Percentiles rank a stretch among this genome's conserved stretches.
phyloP scores from a whole-genome alignment of 2,329 filamentous ascomycete species.

The Pseudomassariella vexata region DNA sequence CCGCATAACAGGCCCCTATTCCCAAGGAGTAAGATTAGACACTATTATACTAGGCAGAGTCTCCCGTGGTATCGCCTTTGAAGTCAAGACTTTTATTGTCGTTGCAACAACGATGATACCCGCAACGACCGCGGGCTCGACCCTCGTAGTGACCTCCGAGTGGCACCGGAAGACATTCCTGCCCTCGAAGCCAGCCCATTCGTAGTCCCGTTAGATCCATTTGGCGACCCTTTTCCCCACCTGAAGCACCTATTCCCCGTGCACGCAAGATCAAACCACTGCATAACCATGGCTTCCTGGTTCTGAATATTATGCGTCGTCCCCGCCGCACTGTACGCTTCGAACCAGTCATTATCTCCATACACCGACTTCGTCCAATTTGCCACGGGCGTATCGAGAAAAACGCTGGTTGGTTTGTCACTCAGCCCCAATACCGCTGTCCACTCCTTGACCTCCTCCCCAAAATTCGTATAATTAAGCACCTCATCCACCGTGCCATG shows the following conservation, averaged over 20 bases:
- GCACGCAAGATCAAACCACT: conserved; percentile 31
- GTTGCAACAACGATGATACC: too few species aligned
- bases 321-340: conserved; percentile 31
- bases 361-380: conserved; percentile 32
- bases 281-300: conserved; percentile 28
- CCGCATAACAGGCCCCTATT: too few species aligned
- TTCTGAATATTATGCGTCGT: conserved; percentile 33
- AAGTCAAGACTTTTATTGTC: too few species aligned
- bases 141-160: too few species aligned
- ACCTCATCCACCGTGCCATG: conserved; percentile 48
- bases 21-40: too few species aligned
- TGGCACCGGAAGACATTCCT: too few species aligned
- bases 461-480: conserved; percentile 45
- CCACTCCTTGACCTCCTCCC: conserved; percentile 51
- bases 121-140: too few species aligned
- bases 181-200: too few species aligned
- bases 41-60: too few species aligned
- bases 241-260: conserved; percentile 25
- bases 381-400: conserved; percentile 24
- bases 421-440: conserved; percentile 31
- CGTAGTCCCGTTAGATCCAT: too few species aligned
- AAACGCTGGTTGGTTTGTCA: conserved; percentile 20
- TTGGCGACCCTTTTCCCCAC: conserved; percentile 25
- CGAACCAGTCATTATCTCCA: conserved; percentile 28
- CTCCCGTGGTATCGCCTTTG: too few species aligned